A percentile compares a stretch with the other conserved stretches of the same genome.
phyloP scores from a whole-genome alignment of 139 green algal species.

The Tetratostichococcus sp. region DNA sequence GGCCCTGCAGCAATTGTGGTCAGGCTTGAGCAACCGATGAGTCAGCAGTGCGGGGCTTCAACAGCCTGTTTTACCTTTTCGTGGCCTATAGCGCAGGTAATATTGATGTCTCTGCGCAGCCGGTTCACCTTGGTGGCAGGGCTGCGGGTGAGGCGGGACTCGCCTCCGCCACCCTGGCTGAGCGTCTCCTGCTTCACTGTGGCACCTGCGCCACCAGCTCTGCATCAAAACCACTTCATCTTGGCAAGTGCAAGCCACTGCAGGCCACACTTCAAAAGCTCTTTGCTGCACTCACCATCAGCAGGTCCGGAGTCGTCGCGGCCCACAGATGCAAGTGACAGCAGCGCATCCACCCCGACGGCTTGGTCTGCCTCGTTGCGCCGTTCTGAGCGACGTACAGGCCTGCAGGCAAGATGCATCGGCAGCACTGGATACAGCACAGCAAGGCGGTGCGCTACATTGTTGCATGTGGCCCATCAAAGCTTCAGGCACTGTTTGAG shows the following conservation, averaged over 20 bases:
- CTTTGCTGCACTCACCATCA: neutral
- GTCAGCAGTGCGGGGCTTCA: too few species aligned
- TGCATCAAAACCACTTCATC: too few species aligned
- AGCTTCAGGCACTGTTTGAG: too few species aligned
- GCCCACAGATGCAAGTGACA: conserved; percentile 54
- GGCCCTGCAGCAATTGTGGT: neutral
- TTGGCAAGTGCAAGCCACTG: too few species aligned
- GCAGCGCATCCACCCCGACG: conserved; percentile 62
- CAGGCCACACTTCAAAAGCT: too few species aligned
- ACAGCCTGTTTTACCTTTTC: too few species aligned
- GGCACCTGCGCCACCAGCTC: neutral
- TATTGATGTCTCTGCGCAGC: too few species aligned
- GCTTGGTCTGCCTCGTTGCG: conserved; percentile 20
- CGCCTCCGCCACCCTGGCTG: neutral
- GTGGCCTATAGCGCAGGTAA: too few species aligned
- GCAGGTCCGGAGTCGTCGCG: neutral
- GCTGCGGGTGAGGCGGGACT: neutral
- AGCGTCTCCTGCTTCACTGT: neutral
- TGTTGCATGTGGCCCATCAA: too few species aligned
- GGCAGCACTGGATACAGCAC: too few species aligned
- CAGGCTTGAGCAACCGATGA: too few species aligned
- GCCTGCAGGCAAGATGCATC: conserved; percentile 1
- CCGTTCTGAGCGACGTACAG: conserved; percentile 46
- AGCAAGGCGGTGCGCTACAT: too few species aligned
- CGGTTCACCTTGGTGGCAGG: neutral